Evolutionary conservation across 164 flowering plant species (phyloP), one percentile per base, ranked within the genome.

Genomic region (Macadamia tetraphylla): DNA sequence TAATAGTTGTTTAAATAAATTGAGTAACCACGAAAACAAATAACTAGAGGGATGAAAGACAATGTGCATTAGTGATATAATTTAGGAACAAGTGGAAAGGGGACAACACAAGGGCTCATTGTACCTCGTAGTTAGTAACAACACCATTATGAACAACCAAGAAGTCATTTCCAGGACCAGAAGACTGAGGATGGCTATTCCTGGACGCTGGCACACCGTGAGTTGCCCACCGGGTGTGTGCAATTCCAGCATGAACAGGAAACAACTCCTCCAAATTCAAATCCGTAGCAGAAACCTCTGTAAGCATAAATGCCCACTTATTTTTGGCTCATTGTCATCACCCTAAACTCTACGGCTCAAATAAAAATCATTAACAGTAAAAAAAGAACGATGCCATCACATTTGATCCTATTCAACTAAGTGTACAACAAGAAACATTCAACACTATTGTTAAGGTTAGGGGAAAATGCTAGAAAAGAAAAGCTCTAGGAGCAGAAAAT

Each of bases 191-290:
- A 74, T 95, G 99, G 63, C 97, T 89, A 74, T 95, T 95, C 76
- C 89, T 88, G 12, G 92, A 96, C 76, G 99, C 83, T 23, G 99
- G 99, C 78, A 87, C 97, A 23, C 99, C 99, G 77, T 94, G 99
- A 35, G 99, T 94, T 9, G 99, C 99, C 99, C 99, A 95, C 42
- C 99, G 81, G 3, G 99, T 95, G 81, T 95, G 99, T 6, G 99
- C 98, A 67, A 95, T 95, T 70, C 97, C 99, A 73, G 97, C 89
- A 78, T 95, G 99, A 71, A 79, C 57, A 43, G 68, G 48, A 74
- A 90, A 92, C 18, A 87, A 78, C 73, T 88, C 96, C 73, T 90
- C 99, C 80, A 92, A 77, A 69, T 92, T 83, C 64, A 95, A 78
- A 46, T 87, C 84, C 2, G 76, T 85, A 3, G 70, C 76, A 29